Base-by-base conservation (phyloP, 1,284 basidiomycete genomes). In the Ceratobasidium sp. region DNA sequence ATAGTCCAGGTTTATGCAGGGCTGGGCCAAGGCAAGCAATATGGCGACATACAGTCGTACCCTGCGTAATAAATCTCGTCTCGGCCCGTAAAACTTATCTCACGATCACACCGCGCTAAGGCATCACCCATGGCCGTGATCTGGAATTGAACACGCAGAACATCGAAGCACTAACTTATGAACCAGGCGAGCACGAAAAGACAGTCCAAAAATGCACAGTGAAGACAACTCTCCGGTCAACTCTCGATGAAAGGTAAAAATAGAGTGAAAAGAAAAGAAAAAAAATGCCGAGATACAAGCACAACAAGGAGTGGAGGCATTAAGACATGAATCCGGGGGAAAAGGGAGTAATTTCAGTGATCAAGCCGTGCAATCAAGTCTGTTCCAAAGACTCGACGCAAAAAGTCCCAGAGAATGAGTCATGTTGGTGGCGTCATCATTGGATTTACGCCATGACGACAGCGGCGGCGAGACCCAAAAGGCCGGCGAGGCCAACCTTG, bases 301-400 rank as follows among this genome's bases (percentile, higher is more conserved):
- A 74, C 71, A 74, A 74, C 71, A 74, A 48, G 33, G 71, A 74
- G 71, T n/a, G 60, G 59, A 64, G 59, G 67, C 66, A 69, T 69
- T 69, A 64, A 20, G 33, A 33, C 20, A 38, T 27, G 41, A 55
- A 74, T 64, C 48, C 57, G 44, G 60, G n/a, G 5, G 50, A 41
- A 54, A 52, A 68, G 12, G 57, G 2, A 38, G 16, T 12, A 54
- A 57, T 55, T 48, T 38, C 64, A 65, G 23, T 65, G 41, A 69
- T 57, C 67, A 69, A 57, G 23, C 54, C 67, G n/a, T 69, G 67
- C 52, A 44, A 57, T 69, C 67, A 18, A 69, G 67, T 69, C 67
- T 52, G 16, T 69, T 69, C 67, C 67, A 35, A 69, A n/a, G 52
- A 68, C 38, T 41, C 52, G 23, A 67, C 33, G 52, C 48, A 50